Evolutionary conservation across 495 filamentous ascomycete genomes (phyloP), one percentile per base, ranked within the genome.

Genomic region (Amniculicola lignicola): DNA sequence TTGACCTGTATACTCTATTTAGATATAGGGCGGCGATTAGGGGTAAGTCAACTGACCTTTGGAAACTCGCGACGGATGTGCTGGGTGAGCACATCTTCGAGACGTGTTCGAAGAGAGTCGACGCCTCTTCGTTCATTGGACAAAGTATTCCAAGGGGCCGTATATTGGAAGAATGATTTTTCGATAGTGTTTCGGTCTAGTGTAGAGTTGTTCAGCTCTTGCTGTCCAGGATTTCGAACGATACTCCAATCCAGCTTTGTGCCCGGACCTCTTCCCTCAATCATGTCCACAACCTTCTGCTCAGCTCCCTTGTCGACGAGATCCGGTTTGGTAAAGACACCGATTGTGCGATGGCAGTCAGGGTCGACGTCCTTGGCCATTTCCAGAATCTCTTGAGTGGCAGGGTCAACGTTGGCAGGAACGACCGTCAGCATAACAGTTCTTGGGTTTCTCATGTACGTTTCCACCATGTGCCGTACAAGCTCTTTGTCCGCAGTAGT

Each of bases 371-470:
- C 56, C 37, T 70, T 62, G 1, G 72, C 74, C 1, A 72, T 61
- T 1, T 69, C 61, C 6, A 82, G 43, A 6, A 85, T 70, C 1
- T 68, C 60, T 51, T 85, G 82, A 21, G 73, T 73, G 4, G 75
- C 69, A 29, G 72, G 71, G 46, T 82, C 74, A 19, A 67, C 68
- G 12, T 74, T 75, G 0, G 79, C 80, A 4, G 70, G 73, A 1
- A 88, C 71, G 0, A 88, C 82, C 0, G 82, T 81, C 0, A 88
- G 72, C 35, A 87, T 82, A 43, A 88, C 81, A 55, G 75, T 80
- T 2, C 82, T 68, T 0, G 68, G 1, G 28, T 61, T 29, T 27
- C 14, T 1, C 33, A 60, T 60, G 28, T 54, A 60, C 12, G 14
- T 10, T 9, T 60, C 16, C 16, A 60, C 50, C 23, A 60, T 42